Conservation (phyloP, 2,329 filamentous ascomycete species). For the Emergomyces pasteurianus region DNA sequence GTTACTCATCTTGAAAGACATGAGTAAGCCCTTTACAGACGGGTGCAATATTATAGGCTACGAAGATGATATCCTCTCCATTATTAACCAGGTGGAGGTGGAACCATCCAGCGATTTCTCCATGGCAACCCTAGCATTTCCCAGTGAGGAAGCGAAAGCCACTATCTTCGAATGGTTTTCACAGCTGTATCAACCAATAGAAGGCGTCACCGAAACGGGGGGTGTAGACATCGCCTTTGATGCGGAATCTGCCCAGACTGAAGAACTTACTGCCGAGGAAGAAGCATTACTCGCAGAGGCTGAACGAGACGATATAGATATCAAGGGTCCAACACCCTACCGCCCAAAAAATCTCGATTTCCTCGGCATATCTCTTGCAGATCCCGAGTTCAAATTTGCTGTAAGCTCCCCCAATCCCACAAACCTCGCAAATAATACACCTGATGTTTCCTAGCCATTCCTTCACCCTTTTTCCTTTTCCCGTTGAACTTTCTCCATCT, state of each 20-base stretch:
- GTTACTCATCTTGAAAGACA: slow-evolving; percentile 37
- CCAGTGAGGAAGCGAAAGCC: slow-evolving; percentile 19
- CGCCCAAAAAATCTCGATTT: slow-evolving; percentile 38
- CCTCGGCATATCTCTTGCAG: slow-evolving; percentile 45
- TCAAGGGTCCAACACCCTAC: background rate
- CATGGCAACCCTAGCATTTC: slow-evolving; percentile 20
- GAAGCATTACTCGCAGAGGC: slow-evolving; percentile 5
- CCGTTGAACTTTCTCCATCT: background rate
- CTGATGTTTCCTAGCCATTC: background rate
- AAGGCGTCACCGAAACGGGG: background rate
- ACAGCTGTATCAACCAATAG: slow-evolving; percentile 13
- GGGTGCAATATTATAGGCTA: slow-evolving; percentile 24
- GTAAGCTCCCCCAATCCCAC: slow-evolving; percentile 39
- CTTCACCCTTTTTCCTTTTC: background rate
- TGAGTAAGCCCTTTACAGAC: slow-evolving; percentile 26
- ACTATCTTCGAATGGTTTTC: slow-evolving; percentile 25
- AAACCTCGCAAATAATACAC: background rate
- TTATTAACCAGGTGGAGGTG: slow-evolving; percentile 23
- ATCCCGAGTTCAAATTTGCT: slow-evolving; percentile 56
- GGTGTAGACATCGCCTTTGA: slow-evolving; percentile 3
- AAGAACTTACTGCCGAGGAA: slow-evolving; percentile 5
- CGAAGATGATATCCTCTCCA: slow-evolving; percentile 18
- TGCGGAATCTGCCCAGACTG: background rate
- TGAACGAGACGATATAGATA: background rate
- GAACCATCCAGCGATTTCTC: slow-evolving; percentile 11